phyloP scores from a whole-genome alignment of 75 land plant genomes.

The Pinus albicaulis region DNA sequence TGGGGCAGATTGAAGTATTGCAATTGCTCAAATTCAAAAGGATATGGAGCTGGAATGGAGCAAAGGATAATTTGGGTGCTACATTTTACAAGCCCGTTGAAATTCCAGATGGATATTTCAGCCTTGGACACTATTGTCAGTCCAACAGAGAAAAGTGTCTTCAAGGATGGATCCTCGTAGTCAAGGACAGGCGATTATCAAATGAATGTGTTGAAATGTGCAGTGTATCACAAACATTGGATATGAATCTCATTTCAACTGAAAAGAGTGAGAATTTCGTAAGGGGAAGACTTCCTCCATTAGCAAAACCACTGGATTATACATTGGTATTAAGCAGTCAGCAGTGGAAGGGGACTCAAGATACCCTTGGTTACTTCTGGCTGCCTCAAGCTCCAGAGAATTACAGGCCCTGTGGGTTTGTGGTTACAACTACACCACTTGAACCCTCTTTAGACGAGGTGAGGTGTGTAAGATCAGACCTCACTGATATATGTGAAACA shows the following conservation, averaged over 20 bases:
- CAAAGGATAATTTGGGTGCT: constrained; percentile 19
- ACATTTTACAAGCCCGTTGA: constrained; percentile 37
- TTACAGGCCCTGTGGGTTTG: constrained; percentile 59
- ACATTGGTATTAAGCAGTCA: constrained; percentile 31
- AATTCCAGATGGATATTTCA: constrained; percentile 19
- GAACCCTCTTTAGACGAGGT: constrained; percentile 59
- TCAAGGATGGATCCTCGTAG: constrained; percentile 25
- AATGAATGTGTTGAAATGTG: neutral
- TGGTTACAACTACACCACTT: constrained; percentile 41
- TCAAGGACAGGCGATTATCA: constrained; percentile 13
- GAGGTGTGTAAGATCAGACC: constrained; percentile 60
- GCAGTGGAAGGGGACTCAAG: constrained; percentile 16
- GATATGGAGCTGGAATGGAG: constrained; percentile 28
- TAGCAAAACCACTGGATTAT: constrained; percentile 20
- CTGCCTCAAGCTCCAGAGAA: constrained; percentile 26
- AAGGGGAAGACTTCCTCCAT: constrained; percentile 10
- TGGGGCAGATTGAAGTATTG: constrained; percentile 26
- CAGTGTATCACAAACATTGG: neutral
- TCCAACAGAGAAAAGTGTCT: constrained; percentile 9
- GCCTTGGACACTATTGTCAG: constrained; percentile 22
- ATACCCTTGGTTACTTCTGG: constrained; percentile 20
- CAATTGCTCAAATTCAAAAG: constrained; percentile 22
- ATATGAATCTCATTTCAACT: neutral
- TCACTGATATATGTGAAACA: constrained; percentile 46
- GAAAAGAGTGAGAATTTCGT: neutral